Evolutionary conservation across 306 rosid genomes (phyloP).

Genomic region (Rubus idaeus): DNA sequence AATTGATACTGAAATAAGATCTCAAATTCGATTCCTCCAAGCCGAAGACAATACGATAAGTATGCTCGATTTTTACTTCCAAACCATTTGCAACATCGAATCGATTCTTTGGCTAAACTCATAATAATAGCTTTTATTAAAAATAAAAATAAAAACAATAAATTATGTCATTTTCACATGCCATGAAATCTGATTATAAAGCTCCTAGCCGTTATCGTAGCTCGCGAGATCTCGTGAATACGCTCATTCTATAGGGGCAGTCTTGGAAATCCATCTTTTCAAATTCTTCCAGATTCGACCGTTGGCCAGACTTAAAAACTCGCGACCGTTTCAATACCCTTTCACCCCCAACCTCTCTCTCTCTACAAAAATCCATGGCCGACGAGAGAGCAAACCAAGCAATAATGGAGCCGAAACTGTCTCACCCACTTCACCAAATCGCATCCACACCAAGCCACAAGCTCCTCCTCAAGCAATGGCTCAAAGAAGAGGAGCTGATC

Average conservation of each 20-base stretch:
- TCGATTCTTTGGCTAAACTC: too few species aligned
- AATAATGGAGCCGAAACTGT: constrained; percentile 69
- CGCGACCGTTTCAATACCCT: constrained; percentile 15
- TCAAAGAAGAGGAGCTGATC: constrained; percentile 86
- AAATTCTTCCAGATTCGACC: constrained; percentile 48
- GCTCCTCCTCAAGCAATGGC: constrained; percentile 97
- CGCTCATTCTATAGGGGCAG: constrained; percentile 15
- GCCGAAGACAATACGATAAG: too few species aligned
- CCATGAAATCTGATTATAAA: too few species aligned
- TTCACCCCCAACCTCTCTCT: neutral
- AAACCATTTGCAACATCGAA: too few species aligned
- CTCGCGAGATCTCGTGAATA: constrained; percentile 4
- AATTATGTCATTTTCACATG: too few species aligned
- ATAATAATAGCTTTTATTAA: too few species aligned
- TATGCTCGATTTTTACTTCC: too few species aligned
- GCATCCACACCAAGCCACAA: constrained; percentile 89
- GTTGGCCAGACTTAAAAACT: constrained; percentile 45
- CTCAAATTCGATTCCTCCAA: too few species aligned
- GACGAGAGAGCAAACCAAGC: constrained; percentile 43
- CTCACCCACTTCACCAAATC: constrained; percentile 92
- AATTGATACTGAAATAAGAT: too few species aligned
- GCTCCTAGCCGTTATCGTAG: constrained; percentile 31
- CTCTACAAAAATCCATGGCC: constrained; percentile 38
- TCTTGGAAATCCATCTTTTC: constrained; percentile 17
- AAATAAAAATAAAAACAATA: too few species aligned